Evolutionary conservation across 106 monocot genomes (phyloP).

Genomic region (Apostasia shenzhenica): DNA sequence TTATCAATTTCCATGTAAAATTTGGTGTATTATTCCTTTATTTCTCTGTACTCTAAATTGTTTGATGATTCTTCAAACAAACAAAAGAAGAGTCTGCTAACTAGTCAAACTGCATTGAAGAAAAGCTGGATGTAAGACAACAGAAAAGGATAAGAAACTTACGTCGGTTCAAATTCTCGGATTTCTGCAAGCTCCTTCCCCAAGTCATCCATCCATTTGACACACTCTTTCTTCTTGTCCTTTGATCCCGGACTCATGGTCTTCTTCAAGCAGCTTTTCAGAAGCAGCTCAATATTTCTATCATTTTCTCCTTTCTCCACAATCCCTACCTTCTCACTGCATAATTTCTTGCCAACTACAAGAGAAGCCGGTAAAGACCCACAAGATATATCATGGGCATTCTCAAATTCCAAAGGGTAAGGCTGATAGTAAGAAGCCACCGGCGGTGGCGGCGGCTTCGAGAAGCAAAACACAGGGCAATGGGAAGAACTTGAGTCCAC

Average conservation of each 20-base stretch:
- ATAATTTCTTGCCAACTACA: background rate
- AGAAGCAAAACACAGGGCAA: conserved; percentile 7
- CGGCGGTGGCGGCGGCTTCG: background rate
- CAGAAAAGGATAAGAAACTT: background rate
- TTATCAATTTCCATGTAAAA: too few species aligned
- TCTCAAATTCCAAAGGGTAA: background rate
- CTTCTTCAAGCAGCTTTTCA: conserved; percentile 53
- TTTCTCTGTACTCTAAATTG: too few species aligned
- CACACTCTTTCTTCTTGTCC: conserved; percentile 20
- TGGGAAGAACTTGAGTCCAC: background rate
- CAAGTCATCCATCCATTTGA: conserved; percentile 61
- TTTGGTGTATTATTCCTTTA: too few species aligned
- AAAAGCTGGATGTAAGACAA: background rate
- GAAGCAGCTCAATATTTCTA: conserved; percentile 17
- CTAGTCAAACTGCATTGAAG: background rate
- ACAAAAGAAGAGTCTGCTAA: too few species aligned
- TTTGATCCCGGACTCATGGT: conserved; percentile 1
- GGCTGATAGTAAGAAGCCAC: background rate
- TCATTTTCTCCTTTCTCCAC: conserved; percentile 7
- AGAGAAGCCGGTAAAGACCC: background rate
- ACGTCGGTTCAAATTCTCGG: conserved; percentile 48
- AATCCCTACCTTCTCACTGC: conserved; percentile 21
- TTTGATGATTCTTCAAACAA: too few species aligned
- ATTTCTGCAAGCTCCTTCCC: conserved; percentile 60
- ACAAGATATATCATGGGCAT: background rate